Percentiles rank a stretch among this genome's conserved stretches.
Evolutionary conservation across 805 yeast species (phyloP).

Genomic region (Suhomyces kilbournensis): DNA sequence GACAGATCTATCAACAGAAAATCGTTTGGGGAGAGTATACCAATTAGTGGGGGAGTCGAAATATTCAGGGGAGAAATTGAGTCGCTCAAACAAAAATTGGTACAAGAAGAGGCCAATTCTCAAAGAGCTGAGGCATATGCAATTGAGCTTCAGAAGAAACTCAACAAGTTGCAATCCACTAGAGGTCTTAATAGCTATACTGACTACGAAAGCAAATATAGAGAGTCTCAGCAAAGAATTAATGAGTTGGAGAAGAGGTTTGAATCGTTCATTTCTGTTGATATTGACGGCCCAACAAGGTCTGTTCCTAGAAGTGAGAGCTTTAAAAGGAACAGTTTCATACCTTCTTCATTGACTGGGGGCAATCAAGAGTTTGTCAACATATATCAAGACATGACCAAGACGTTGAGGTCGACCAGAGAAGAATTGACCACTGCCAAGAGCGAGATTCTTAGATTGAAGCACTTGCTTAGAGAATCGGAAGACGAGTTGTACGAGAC

Average conservation of each 20-base stretch:
- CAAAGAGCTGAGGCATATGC: slow-evolving; percentile 51
- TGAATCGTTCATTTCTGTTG: slow-evolving; percentile 20
- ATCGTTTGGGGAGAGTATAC: slow-evolving; percentile 30
- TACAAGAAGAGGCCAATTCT: slow-evolving; percentile 50
- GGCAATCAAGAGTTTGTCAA: slow-evolving; percentile 45
- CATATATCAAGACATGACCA: slow-evolving; percentile 49
- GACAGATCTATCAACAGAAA: slow-evolving; percentile 24
- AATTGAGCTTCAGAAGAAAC: slow-evolving; percentile 41
- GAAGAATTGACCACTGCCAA: slow-evolving; percentile 42
- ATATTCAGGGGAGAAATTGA: slow-evolving; percentile 44
- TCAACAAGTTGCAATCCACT: slow-evolving; percentile 40
- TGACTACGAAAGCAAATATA: slow-evolving; percentile 36
- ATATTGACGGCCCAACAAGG: slow-evolving; percentile 1
- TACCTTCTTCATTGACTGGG: slow-evolving; percentile 21
- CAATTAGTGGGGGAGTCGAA: slow-evolving; percentile 7
- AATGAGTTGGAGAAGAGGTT: slow-evolving; percentile 30
- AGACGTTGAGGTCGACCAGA: slow-evolving; percentile 42
- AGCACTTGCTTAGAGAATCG: slow-evolving; percentile 39
- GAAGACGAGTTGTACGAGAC: slow-evolving; percentile 43
- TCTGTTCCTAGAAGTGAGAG: slow-evolving; percentile 34
- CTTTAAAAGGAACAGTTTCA: slow-evolving; percentile 23
- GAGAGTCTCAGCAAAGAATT: slow-evolving; percentile 33
- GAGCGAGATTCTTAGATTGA: slow-evolving; percentile 40
- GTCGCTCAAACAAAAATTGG: slow-evolving; percentile 45
- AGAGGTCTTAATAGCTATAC: slow-evolving; percentile 32